phyloP scores from a whole-genome alignment of 2,329 filamentous ascomycete species.

The Xylaria sp. region DNA sequence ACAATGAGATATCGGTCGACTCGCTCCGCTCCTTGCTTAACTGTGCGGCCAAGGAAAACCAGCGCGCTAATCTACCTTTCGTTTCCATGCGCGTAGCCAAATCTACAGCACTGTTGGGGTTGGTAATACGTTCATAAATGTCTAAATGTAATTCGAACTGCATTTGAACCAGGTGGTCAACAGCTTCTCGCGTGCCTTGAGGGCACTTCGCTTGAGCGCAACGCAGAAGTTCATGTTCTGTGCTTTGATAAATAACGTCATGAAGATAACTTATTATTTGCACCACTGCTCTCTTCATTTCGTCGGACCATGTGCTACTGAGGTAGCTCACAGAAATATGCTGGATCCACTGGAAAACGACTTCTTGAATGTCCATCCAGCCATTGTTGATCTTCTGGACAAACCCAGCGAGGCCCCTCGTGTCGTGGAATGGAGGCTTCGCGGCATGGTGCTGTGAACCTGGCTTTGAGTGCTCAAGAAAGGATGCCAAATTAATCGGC shows the following conservation, averaged over 20 bases:
- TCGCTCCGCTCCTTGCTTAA: conserved; percentile 54
- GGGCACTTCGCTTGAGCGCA: conserved; percentile 37
- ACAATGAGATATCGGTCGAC: conserved; percentile 54
- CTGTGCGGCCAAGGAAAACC: conserved; percentile 62
- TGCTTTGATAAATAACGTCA: conserved; percentile 61
- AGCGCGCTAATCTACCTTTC: conserved; percentile 61
- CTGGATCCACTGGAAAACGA: conserved; percentile 69
- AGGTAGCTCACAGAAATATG: conserved; percentile 63
- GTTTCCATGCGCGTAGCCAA: conserved; percentile 61
- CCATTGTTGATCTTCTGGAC: conserved; percentile 59
- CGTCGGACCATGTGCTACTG: conserved; percentile 67
- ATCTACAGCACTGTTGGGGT: conserved; percentile 66
- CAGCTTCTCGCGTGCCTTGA: conserved; percentile 42
- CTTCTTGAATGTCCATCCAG: conserved; percentile 67
- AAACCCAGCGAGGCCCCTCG: conserved; percentile 64
- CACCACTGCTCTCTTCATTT: conserved; percentile 66
- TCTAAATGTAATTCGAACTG: conserved; percentile 72
- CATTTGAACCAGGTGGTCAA: conserved; percentile 65
- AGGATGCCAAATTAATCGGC: conserved; percentile 67
- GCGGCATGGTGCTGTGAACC: conserved; percentile 62
- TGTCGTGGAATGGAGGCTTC: conserved; percentile 63
- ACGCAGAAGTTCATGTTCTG: conserved; percentile 56
- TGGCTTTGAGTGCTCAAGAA: conserved; percentile 71
- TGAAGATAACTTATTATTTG: conserved; percentile 67
- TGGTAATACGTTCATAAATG: conserved; percentile 68